Evolutionary conservation across 768 basidiomycete species (phyloP).

Genomic region (Trametes coccinea): DNA sequence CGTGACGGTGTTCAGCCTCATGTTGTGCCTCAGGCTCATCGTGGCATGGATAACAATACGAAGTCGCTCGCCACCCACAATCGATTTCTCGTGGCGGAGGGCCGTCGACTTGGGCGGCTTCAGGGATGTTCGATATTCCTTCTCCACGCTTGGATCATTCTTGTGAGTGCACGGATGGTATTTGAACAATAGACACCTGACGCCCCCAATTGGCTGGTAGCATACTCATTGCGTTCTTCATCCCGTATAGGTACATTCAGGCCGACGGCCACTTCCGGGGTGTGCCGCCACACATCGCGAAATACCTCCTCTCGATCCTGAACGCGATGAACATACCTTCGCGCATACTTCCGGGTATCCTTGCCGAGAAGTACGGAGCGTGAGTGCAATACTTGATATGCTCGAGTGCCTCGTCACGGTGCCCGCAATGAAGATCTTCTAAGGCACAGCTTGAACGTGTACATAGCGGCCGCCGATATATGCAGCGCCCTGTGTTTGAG

Average conservation of each 20-base stretch:
- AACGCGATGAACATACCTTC: constrained; percentile 34
- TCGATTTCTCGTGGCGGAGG: constrained; percentile 23
- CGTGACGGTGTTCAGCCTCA: constrained; percentile 31
- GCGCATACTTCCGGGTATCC: constrained; percentile 31
- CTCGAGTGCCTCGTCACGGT: neutral
- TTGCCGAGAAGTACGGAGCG: constrained; percentile 33
- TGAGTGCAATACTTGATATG: constrained; percentile 7
- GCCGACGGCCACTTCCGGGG: constrained; percentile 29
- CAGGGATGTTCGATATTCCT: constrained; percentile 26
- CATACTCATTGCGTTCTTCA: constrained; percentile 35
- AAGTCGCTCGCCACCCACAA: constrained; percentile 29
- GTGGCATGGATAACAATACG: constrained; percentile 31
- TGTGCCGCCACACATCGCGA: constrained; percentile 24
- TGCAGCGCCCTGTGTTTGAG: constrained; percentile 29
- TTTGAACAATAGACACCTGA: neutral
- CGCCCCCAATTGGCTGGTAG: constrained; percentile 9
- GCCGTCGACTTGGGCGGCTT: constrained; percentile 33
- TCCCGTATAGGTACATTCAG: constrained; percentile 38
- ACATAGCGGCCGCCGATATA: constrained; percentile 29
- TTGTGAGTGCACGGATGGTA: constrained; percentile 20
- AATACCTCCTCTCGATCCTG: constrained; percentile 35
- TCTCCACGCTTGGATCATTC: constrained; percentile 25
- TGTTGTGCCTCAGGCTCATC: constrained; percentile 28
- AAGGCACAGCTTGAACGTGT: constrained; percentile 31
- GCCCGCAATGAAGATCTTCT: neutral